Conservation (phyloP, 2,329 filamentous ascomycete species). For the Ophidiomyces ophidiicola region DNA sequence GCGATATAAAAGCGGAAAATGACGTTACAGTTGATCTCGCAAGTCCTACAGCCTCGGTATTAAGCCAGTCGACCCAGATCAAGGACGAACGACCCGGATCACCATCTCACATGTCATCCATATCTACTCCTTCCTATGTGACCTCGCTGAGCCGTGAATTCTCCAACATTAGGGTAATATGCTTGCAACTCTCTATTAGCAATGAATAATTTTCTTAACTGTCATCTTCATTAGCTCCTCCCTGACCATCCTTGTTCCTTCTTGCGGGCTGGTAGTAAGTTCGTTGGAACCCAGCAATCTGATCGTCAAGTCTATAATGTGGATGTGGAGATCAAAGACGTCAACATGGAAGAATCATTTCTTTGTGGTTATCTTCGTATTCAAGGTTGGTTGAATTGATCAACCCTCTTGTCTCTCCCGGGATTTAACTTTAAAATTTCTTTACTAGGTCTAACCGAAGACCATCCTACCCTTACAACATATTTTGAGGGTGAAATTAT, state of each 20-base stretch:
- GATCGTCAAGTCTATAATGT: constrained; percentile 90
- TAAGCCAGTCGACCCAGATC: constrained; percentile 3
- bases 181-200: constrained; percentile 6
- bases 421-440: constrained; percentile 7
- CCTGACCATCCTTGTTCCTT: constrained; percentile 75
- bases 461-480: constrained; percentile 93
- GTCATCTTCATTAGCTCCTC: constrained; percentile 44
- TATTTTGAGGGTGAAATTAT: constrained; percentile 99
- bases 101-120: constrained; percentile 21
- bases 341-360: constrained; percentile 87
- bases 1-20: constrained; percentile 1
- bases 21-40: background rate
- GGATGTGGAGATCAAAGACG: constrained; percentile 91
- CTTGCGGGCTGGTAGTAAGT: constrained; percentile 75
- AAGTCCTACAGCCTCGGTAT: constrained; percentile 4
- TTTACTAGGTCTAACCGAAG: constrained; percentile 67
- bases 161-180: constrained; percentile 44
- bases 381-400: constrained; percentile 51
- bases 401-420: background rate
- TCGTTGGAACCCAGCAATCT: constrained; percentile 82
- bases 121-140: constrained; percentile 27
- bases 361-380: constrained; percentile 92
- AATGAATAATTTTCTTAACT: constrained; percentile 3
- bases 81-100: constrained; percentile 20
- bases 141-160: constrained; percentile 44